A percentile compares a stretch with the other conserved stretches of the same genome.
These are phyloP conservation scores for Claviceps maximensis DNA, from an alignment of 2,329 filamentous ascomycete genomes.

Conservation along the genomic window DNA sequence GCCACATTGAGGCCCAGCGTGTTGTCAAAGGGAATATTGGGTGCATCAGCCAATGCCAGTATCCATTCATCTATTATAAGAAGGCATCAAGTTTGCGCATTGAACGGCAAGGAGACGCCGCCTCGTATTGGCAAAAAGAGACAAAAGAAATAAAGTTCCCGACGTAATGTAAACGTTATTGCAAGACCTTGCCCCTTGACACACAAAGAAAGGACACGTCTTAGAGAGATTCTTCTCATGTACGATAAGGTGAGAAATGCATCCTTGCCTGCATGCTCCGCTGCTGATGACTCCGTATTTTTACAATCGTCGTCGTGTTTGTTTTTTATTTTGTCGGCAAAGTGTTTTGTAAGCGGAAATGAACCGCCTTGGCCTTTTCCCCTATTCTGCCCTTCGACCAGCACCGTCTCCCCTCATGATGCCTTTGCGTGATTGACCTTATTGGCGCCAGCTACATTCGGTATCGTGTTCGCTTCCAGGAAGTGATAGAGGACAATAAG, in stretches of 20 bases:
- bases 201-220: not conserved
- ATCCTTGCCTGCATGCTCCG: not conserved
- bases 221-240: not conserved
- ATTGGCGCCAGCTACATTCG: conserved; percentile 5
- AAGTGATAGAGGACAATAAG: conserved; percentile 94
- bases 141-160: not conserved
- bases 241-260: not conserved
- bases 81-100: not conserved
- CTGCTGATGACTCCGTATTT: not conserved
- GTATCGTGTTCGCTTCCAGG: conserved; percentile 70
- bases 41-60: no score
- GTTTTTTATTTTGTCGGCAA: not conserved
- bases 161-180: not conserved
- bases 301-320: not conserved
- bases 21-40: no score
- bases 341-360: no score
- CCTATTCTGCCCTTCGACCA: not conserved
- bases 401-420: not conserved
- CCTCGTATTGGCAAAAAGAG: not conserved
- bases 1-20: no score
- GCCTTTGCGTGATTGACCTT: conserved; percentile 1
- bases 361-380: not conserved
- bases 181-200: not conserved
- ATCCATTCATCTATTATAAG: no score
- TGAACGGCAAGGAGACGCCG: not conserved